These are phyloP conservation scores for Clarireedia monteithiana DNA, from an alignment of 2,329 filamentous ascomycete genomes.

Conservation along the genomic window DNA sequence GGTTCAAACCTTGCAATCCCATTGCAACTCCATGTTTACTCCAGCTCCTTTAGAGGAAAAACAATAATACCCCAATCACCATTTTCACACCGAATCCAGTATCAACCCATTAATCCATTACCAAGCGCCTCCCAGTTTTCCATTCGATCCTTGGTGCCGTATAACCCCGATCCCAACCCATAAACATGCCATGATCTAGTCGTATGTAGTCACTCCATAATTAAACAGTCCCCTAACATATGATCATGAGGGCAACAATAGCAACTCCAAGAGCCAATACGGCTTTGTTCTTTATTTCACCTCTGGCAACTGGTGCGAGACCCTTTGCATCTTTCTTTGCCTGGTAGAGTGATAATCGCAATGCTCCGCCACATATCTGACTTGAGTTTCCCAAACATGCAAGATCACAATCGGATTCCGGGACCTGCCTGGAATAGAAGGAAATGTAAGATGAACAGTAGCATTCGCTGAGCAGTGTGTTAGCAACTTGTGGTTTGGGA, in stretches of 20 bases:
- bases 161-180: not conserved
- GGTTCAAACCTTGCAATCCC: too few relatives aligned
- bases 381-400: not conserved
- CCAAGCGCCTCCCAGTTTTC: too few relatives aligned
- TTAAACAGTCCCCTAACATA: not conserved
- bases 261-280: not conserved
- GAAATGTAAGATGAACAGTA: slow-evolving; percentile 4
- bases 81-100: too few relatives aligned
- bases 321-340: not conserved
- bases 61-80: too few relatives aligned
- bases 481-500: not conserved
- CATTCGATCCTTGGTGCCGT: not conserved
- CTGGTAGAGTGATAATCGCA: slow-evolving; percentile 1
- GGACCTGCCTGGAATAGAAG: not conserved
- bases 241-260: not conserved
- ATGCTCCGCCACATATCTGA: slow-evolving; percentile 4
- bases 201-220: not conserved
- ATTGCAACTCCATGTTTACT: too few relatives aligned
- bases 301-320: not conserved
- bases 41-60: too few relatives aligned
- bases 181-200: too few relatives aligned
- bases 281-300: not conserved
- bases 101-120: too few relatives aligned
- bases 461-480: not conserved
- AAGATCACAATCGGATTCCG: not conserved